phyloP scores from a whole-genome alignment of 1,284 basidiomycete species.

The Pholiota adiposa region DNA sequence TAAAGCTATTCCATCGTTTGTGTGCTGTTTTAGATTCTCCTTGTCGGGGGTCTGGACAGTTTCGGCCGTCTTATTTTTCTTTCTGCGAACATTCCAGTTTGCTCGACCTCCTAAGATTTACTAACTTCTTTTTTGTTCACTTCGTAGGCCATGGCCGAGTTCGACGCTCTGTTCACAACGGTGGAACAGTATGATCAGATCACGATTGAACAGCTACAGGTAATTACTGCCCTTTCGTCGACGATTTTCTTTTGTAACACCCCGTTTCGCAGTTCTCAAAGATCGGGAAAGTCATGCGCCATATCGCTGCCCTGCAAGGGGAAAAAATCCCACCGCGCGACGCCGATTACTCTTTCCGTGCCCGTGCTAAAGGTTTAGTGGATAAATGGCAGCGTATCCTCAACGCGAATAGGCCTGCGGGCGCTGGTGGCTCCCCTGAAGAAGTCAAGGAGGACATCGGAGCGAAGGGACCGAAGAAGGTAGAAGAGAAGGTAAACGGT shows the following conservation, averaged over 20 bases:
- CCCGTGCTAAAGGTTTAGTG: constrained; percentile 75
- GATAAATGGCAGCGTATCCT: constrained; percentile 71
- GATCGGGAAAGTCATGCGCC: constrained; percentile 98
- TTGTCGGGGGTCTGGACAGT: too few relatives aligned
- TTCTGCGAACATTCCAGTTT: too few relatives aligned
- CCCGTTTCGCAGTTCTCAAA: constrained; percentile 81
- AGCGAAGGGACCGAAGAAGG: constrained; percentile 4
- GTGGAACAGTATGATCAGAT: constrained; percentile 87
- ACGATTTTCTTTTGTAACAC: too few relatives aligned
- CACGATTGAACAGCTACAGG: constrained; percentile 83
- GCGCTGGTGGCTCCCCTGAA: neutral
- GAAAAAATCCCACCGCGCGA: constrained; percentile 84
- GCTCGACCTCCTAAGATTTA: too few relatives aligned
- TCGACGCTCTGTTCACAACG: constrained; percentile 79
- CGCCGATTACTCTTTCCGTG: constrained; percentile 85
- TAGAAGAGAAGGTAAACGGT: constrained; percentile 27
- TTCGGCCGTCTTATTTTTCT: too few relatives aligned
- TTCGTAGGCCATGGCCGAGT: constrained; percentile 76
- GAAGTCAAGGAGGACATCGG: neutral
- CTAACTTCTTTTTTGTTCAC: neutral
- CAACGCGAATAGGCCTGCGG: constrained; percentile 25
- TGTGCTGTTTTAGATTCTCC: too few relatives aligned
- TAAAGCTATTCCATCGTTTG: too few relatives aligned
- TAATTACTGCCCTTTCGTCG: constrained; percentile 30
- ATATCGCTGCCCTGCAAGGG: constrained; percentile 74